phyloP scores from a whole-genome alignment of 371 early-diverging fungal species.

The Basidiobolus meristosporus region DNA sequence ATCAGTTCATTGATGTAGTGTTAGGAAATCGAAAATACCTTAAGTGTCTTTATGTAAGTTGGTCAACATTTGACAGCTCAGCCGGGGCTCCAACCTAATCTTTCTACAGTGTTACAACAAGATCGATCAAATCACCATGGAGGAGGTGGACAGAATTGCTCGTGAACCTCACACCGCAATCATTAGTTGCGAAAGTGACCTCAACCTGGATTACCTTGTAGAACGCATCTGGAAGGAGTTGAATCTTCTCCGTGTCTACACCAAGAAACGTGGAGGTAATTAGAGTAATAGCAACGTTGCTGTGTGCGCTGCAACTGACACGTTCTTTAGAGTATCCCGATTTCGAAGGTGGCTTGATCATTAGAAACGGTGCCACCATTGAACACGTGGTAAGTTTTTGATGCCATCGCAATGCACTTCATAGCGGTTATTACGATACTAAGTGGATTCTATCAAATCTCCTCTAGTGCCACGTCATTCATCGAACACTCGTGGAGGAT shows the following conservation, averaged over 20 bases:
- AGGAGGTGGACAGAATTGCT: conserved; percentile 88
- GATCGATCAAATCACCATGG: conserved; percentile 92
- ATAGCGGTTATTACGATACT: background rate
- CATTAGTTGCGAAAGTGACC: conserved; percentile 69
- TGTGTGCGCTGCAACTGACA: background rate
- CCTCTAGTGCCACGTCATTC: conserved; percentile 73
- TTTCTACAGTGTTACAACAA: conserved; percentile 76
- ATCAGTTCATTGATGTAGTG: conserved; percentile 98
- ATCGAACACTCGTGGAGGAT: conserved; percentile 74
- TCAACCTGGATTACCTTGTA: conserved; percentile 88
- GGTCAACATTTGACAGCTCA: background rate
- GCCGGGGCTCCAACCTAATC: background rate
- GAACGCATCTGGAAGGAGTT: conserved; percentile 82
- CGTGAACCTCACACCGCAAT: conserved; percentile 80
- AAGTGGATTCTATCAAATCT: background rate
- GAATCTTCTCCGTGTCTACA: conserved; percentile 83
- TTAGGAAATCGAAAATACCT: conserved; percentile 95
- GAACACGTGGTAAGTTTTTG: conserved; percentile 55
- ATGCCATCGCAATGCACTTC: background rate
- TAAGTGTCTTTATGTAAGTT: conserved; percentile 77
- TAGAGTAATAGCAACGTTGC: background rate
- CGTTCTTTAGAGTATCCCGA: conserved; percentile 60
- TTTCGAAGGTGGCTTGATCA: conserved; percentile 87
- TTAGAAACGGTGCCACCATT: conserved; percentile 73
- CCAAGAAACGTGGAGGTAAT: conserved; percentile 79